Percentiles rank a stretch among this genome's conserved stretches.
Evolutionary conservation across 768 basidiomycete genomes (phyloP).

Genomic region (Kwoniella heveanensis): DNA sequence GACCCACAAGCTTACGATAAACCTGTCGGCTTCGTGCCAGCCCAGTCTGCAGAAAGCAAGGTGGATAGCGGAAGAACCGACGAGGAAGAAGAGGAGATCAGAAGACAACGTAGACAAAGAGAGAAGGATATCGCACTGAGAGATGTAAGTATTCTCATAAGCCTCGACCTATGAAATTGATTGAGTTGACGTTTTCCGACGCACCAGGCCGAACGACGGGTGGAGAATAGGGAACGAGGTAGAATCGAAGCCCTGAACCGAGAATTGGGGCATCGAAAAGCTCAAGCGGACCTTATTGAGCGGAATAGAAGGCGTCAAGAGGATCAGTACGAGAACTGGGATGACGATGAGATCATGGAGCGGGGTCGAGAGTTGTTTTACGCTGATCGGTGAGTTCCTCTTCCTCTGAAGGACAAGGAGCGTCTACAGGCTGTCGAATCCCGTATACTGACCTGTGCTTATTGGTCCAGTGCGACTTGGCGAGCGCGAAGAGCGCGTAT

Average conservation of each 20-base stretch:
- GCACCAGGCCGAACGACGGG: slow-evolving; percentile 82
- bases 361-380: slow-evolving; percentile 92
- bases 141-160: slow-evolving; percentile 63
- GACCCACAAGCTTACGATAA: slow-evolving; percentile 74
- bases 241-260: slow-evolving; percentile 63
- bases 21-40: slow-evolving; percentile 79
- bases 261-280: slow-evolving; percentile 46
- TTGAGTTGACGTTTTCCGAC: not conserved
- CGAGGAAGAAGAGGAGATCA: slow-evolving; percentile 80
- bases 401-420: too few species aligned
- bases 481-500: slow-evolving; percentile 71
- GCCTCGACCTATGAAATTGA: not conserved
- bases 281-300: slow-evolving; percentile 44
- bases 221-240: slow-evolving; percentile 82
- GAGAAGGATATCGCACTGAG: slow-evolving; percentile 83
- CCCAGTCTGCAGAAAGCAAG: slow-evolving; percentile 57
- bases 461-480: slow-evolving; percentile 72
- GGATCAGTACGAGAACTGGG: slow-evolving; percentile 72
- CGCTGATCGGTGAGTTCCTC: slow-evolving; percentile 72
- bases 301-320: slow-evolving; percentile 23
- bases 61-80: slow-evolving; percentile 67
- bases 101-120: slow-evolving; percentile 71
- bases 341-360: slow-evolving; percentile 88
- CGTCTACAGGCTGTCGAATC: too few species aligned
- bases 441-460: not conserved